These are phyloP conservation scores for Bertia moriformis DNA, from an alignment of 2,329 filamentous ascomycete species.

Conservation along the genomic window DNA sequence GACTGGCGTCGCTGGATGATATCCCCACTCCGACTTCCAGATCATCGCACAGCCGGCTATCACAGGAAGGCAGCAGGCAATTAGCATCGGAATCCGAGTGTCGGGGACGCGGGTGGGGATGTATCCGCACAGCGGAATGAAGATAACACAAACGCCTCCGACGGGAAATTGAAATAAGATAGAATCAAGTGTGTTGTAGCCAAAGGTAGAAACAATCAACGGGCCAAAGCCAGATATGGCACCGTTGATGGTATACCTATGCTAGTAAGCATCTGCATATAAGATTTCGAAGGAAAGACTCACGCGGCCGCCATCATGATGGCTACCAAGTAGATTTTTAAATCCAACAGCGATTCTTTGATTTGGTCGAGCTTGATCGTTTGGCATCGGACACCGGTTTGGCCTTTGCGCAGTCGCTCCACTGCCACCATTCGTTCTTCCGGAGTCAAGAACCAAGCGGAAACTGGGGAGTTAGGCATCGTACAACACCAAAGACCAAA, in stretches of 20 bases:
- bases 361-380: slow-evolving; percentile 45
- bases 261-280: neutral
- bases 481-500: slow-evolving; percentile 52
- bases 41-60: slow-evolving; percentile 63
- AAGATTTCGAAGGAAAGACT: slow-evolving; percentile 6
- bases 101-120: slow-evolving; percentile 45
- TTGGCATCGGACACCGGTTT: slow-evolving; percentile 47
- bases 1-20: slow-evolving; percentile 51
- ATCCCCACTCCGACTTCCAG: slow-evolving; percentile 53
- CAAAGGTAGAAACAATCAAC: slow-evolving; percentile 58
- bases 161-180: slow-evolving; percentile 66
- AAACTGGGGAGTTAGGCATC: slow-evolving; percentile 49
- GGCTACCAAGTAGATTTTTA: slow-evolving; percentile 48
- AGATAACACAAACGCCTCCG: slow-evolving; percentile 51
- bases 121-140: slow-evolving; percentile 52
- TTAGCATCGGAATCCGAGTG: slow-evolving; percentile 48
- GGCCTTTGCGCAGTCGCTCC: slow-evolving; percentile 44
- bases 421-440: slow-evolving; percentile 51
- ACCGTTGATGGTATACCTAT: slow-evolving; percentile 53
- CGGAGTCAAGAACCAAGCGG: slow-evolving; percentile 52
- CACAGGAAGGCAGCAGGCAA: slow-evolving; percentile 56
- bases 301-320: slow-evolving; percentile 55
- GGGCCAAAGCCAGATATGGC: slow-evolving; percentile 59
- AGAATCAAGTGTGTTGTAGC: slow-evolving; percentile 44
- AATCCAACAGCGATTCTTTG: slow-evolving; percentile 38